Evolutionary conservation across 805 yeast genomes (phyloP), one percentile per base, ranked within the genome.

Genomic region (Metschnikowia gruessii): DNA sequence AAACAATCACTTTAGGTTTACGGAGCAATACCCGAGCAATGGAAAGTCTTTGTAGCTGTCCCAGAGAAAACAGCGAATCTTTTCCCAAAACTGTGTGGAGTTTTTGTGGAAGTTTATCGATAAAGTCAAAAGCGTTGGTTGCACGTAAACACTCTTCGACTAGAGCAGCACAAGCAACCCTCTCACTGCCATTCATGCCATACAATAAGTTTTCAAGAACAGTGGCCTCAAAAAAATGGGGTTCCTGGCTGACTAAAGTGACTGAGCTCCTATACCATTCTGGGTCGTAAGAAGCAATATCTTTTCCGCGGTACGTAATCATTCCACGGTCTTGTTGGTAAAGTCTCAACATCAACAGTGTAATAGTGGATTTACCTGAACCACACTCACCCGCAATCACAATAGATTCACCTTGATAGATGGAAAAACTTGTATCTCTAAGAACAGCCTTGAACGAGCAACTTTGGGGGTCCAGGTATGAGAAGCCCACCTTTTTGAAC

Each of bases 341-440:
- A 1, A 91, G 63, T 41, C 84, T 69, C 1, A 82, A 63, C 0
- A 91, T 52, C 11, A 91, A 55, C 1, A 75, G 69, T 0, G 81
- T 65, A 1, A 92, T 51, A 0, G 98, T 89, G 0, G 97, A 85
- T 63, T 94, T 94, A 0, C 99, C 99, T 12, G 85, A 77, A 0
- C 99, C 99, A 1, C 97, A 87, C 30, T 78, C 81, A 0, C 99
- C 99, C 3, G 83, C 79, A 1, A 94, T 63, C 0, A 87, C 94
- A 17, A 85, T 69, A 0, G 78, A 69, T 46, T 80, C 79, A 16
- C 79, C 77, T 10, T 66, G 55, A 0, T 57, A 24, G 1, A 91
- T 60, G 0, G 48, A 36, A 28, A 85, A 65, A 9, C 64, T 62
- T 6, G 86, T 54, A 26, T 73, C 55, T 1, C 67, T 63, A 28